Conservation (phyloP, 73 alveolate genomes). For the Strombidium stylifer region DNA sequence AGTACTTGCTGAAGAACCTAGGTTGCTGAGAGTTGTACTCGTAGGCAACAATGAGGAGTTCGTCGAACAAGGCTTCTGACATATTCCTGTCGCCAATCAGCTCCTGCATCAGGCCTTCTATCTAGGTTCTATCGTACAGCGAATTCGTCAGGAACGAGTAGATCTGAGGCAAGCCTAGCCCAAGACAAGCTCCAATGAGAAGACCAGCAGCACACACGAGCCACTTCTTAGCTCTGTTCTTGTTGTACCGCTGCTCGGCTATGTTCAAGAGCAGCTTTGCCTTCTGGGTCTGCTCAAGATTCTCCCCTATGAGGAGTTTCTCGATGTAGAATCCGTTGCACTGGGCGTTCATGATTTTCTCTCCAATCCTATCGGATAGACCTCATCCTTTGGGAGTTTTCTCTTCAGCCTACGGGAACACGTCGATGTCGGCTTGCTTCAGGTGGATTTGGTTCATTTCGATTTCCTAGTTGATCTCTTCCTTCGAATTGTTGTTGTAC, state of each 20-base stretch:
- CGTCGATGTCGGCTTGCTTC: no score
- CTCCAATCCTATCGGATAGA: no score
- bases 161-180: slow-evolving; percentile 14
- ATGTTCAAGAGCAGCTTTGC: slow-evolving; percentile 18
- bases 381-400: no score
- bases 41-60: slow-evolving; percentile 17
- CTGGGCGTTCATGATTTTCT: no score
- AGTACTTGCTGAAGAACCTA: slow-evolving; percentile 37
- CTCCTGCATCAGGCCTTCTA: background rate
- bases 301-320: background rate
- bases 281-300: slow-evolving; percentile 15
- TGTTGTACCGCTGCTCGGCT: slow-evolving; percentile 3
- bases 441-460: no score
- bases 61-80: slow-evolving; percentile 13
- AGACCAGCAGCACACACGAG: background rate
- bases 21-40: slow-evolving; percentile 27
- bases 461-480: no score
- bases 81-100: slow-evolving; percentile 11
- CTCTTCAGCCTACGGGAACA: no score
- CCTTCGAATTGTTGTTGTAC: slow-evolving; percentile 5
- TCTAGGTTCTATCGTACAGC: slow-evolving; percentile 11
- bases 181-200: slow-evolving; percentile 2
- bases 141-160: slow-evolving; percentile 7
- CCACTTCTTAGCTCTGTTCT: slow-evolving; percentile 42
- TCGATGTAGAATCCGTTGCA: background rate